These are phyloP conservation scores for Mariannaea sp. DNA, from an alignment of 2,329 filamentous ascomycete genomes.

Conservation along the genomic window DNA sequence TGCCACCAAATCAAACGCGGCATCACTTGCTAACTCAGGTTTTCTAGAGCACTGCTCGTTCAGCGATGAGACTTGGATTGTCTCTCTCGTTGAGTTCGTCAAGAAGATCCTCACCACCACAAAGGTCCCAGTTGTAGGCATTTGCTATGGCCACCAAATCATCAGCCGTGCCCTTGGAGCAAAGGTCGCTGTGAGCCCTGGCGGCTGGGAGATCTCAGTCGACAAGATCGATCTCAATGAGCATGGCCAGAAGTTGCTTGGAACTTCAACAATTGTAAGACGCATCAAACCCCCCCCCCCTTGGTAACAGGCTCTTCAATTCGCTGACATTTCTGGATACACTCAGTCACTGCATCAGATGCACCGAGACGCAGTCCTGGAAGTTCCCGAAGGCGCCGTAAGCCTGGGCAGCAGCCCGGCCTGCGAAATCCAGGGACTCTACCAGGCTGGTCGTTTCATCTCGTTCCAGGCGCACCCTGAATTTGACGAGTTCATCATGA, in stretches of 20 bases:
- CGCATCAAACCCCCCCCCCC: rapidly evolving
- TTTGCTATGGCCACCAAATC: constrained; percentile 55
- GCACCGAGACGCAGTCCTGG: constrained; percentile 49
- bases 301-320: too few species aligned
- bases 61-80: constrained; percentile 48
- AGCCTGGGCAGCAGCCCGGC: constrained; percentile 46
- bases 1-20: too few species aligned
- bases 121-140: constrained; percentile 45
- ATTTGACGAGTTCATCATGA: constrained; percentile 46
- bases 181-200: constrained; percentile 43
- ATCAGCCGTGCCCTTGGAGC: constrained; percentile 48
- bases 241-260: constrained; percentile 45
- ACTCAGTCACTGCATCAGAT: constrained; percentile 47
- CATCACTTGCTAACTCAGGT: background rate
- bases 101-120: constrained; percentile 33
- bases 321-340: constrained; percentile 7
- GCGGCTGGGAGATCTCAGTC: constrained; percentile 51
- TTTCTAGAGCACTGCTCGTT: constrained; percentile 44
- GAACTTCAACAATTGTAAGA: constrained; percentile 35
- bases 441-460: constrained; percentile 42
- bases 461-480: constrained; percentile 52
- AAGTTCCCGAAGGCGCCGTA: constrained; percentile 43
- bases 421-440: constrained; percentile 49
- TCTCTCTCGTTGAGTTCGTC: constrained; percentile 45
- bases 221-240: constrained; percentile 44